phyloP scores from a whole-genome alignment of 257 asterid genomes.

The Capsicum baccatum region DNA sequence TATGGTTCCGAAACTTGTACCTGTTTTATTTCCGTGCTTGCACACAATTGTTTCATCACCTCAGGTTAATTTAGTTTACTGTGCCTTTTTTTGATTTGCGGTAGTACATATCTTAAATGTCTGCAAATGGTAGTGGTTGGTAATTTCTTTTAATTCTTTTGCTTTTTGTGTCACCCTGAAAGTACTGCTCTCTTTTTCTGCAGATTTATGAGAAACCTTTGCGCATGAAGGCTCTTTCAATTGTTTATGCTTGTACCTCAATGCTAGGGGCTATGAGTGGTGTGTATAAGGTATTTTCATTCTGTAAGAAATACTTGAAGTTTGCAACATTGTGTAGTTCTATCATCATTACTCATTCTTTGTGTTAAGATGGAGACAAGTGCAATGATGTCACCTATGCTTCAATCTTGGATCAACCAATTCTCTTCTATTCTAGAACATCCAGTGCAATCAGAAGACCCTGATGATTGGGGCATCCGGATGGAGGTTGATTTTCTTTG shows the following conservation, averaged over 20 bases:
- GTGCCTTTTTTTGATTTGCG: background rate
- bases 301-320: slow-evolving; percentile 29
- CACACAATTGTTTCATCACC: slow-evolving; percentile 79
- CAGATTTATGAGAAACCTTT: slow-evolving; percentile 79
- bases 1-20: slow-evolving; percentile 77
- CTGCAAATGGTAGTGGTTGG: slow-evolving; percentile 9
- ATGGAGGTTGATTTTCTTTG: slow-evolving; percentile 70
- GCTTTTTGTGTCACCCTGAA: slow-evolving; percentile 26
- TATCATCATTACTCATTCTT: slow-evolving; percentile 37
- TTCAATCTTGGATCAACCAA: slow-evolving; percentile 88
- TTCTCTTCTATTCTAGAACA: slow-evolving; percentile 64
- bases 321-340: slow-evolving; percentile 34
- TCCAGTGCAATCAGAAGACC: slow-evolving; percentile 95
- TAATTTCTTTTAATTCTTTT: background rate
- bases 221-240: slow-evolving; percentile 77
- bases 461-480: slow-evolving; percentile 95
- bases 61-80: slow-evolving; percentile 57
- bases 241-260: slow-evolving; percentile 80
- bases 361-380: slow-evolving; percentile 73
- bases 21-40: slow-evolving; percentile 83
- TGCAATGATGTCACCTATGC: slow-evolving; percentile 75
- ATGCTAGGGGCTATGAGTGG: slow-evolving; percentile 89
- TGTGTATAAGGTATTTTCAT: slow-evolving; percentile 72
- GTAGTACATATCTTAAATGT: background rate
- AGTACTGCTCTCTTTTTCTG: slow-evolving; percentile 33